Evolutionary conservation across 2,329 filamentous ascomycete genomes (phyloP).

Genomic region (Cladosporium sp.): DNA sequence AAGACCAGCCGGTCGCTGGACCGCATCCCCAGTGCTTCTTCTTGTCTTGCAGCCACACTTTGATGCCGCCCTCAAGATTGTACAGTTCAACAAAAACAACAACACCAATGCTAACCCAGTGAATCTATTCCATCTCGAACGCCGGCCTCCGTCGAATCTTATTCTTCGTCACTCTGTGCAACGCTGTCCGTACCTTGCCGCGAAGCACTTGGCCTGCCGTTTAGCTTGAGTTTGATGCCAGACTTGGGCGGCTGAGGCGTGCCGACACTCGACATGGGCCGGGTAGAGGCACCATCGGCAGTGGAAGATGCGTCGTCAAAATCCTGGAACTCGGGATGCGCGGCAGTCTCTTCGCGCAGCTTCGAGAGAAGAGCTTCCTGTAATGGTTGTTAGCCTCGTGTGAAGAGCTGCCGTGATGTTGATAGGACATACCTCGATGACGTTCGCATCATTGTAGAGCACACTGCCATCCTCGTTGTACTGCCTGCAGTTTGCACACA

Average conservation of each 20-base stretch:
- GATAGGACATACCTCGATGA: slow-evolving; percentile 69
- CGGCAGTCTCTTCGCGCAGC: slow-evolving; percentile 48
- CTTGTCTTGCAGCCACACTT: too few species aligned
- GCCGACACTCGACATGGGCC: slow-evolving; percentile 48
- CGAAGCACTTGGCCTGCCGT: slow-evolving; percentile 23
- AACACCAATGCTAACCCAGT: slow-evolving; percentile 11
- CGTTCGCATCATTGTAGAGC: slow-evolving; percentile 84
- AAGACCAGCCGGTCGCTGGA: too few species aligned
- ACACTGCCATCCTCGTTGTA: slow-evolving; percentile 96
- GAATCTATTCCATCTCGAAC: slow-evolving; percentile 6
- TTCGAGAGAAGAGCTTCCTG: slow-evolving; percentile 34
- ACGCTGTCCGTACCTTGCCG: slow-evolving; percentile 37
- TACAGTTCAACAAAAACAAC: slow-evolving; percentile 1
- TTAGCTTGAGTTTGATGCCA: slow-evolving; percentile 65
- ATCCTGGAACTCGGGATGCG: slow-evolving; percentile 52
- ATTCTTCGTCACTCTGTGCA: slow-evolving; percentile 50
- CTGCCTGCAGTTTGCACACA: slow-evolving; percentile 86
- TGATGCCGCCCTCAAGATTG: too few species aligned
- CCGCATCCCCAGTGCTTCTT: too few species aligned
- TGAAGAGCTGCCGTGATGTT: background rate
- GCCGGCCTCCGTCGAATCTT: background rate
- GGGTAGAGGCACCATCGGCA: slow-evolving; percentile 46
- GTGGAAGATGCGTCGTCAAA: slow-evolving; percentile 45
- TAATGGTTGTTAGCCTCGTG: slow-evolving; percentile 5
- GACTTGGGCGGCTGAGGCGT: slow-evolving; percentile 53